phyloP scores from a whole-genome alignment of 2,329 filamentous ascomycete species.

The Talaromyces sp. region DNA sequence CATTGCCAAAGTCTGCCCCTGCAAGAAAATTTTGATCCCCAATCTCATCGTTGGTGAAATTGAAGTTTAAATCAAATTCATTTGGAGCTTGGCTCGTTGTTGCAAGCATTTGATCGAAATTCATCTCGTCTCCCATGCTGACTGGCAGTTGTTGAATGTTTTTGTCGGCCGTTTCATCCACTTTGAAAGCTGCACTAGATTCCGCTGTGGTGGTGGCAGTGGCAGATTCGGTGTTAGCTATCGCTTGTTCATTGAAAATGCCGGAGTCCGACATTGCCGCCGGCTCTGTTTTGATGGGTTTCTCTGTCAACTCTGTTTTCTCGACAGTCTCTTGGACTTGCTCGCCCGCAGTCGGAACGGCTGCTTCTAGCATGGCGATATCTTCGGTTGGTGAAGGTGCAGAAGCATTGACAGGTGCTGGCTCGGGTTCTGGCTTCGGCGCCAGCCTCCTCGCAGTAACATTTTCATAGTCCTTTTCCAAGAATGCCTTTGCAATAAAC shows the following conservation, averaged over 20 bases:
- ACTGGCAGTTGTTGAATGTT: slow-evolving; percentile 27
- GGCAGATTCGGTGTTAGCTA: slow-evolving; percentile 7
- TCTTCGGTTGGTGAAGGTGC: slow-evolving; percentile 25
- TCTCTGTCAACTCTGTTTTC: slow-evolving; percentile 20
- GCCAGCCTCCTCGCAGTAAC: slow-evolving; percentile 32
- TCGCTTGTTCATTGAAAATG: slow-evolving; percentile 4
- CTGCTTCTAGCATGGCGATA: slow-evolving; percentile 29
- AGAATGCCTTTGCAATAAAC: slow-evolving; percentile 44
- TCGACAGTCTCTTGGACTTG: slow-evolving; percentile 20
- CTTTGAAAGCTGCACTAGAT: slow-evolving; percentile 26
- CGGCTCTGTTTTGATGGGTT: slow-evolving; percentile 19
- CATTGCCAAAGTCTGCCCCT: slow-evolving; percentile 29
- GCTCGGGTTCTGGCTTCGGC: neutral
- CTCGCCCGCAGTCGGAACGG: slow-evolving; percentile 20
- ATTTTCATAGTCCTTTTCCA: slow-evolving; percentile 42
- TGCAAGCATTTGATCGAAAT: slow-evolving; percentile 42
- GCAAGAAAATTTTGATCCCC: slow-evolving; percentile 40
- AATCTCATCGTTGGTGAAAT: slow-evolving; percentile 39
- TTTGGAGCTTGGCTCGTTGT: slow-evolving; percentile 32
- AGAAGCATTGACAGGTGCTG: neutral
- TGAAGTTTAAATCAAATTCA: slow-evolving; percentile 40
- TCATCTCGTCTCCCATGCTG: slow-evolving; percentile 33
- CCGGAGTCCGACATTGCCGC: neutral
- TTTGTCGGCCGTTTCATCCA: slow-evolving; percentile 19
- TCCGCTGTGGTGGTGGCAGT: slow-evolving; percentile 19